Base-by-base conservation (phyloP, 352 stramenopile species). In the Thraustochytrium striatum region DNA sequence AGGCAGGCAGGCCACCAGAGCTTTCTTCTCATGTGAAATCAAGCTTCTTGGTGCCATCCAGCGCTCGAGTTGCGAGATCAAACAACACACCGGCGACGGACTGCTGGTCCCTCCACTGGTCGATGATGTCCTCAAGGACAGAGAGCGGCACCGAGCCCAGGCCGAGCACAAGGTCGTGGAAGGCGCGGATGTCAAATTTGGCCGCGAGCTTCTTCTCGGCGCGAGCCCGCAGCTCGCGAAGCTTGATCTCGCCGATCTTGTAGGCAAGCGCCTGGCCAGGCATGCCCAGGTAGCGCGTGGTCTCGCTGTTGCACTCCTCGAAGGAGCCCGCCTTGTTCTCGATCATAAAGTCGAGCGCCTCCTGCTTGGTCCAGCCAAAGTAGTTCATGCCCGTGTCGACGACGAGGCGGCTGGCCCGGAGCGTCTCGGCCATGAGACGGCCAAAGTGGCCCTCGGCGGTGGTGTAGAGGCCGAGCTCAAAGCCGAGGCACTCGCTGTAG, bases 351-450 rank as follows among this genome's bases (percentile, higher is more conserved):
- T 86, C 59, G 0, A 85, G 55, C 1, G 85, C 85, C 41, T 84
- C 33, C 16, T 87, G 80, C 25, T 72, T 41, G 16, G 72, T 82
- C 83, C 83, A 87, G 13, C 82, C 83, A 33, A 87, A 28, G 5
- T 81, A 70, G 81, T 87, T 83, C 83, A 87, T 87, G 32, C 85
- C 85, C 11, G 85, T 88, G 62, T 88, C 85, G 2, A 88, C 85
- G 28, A 88, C 84, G 16, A 87, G 72, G 32, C 85, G 72, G 55
- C 62, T 82, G 30, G 72, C 80, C 39, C 85, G 65, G 55, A 88
- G 68, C 1, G 82, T 84, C 55, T 88, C 85, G 69, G 84, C 84
- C 33, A 70, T 82, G 3, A 88, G 83, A 62, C 82, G 72, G 38
- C 85, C 85, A 57, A 85, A 85, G 32, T 78, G 25, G 75, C 85